Evolutionary conservation across 108 stramenopile species (phyloP).

Genomic region (Cyclotella distinguenda): DNA sequence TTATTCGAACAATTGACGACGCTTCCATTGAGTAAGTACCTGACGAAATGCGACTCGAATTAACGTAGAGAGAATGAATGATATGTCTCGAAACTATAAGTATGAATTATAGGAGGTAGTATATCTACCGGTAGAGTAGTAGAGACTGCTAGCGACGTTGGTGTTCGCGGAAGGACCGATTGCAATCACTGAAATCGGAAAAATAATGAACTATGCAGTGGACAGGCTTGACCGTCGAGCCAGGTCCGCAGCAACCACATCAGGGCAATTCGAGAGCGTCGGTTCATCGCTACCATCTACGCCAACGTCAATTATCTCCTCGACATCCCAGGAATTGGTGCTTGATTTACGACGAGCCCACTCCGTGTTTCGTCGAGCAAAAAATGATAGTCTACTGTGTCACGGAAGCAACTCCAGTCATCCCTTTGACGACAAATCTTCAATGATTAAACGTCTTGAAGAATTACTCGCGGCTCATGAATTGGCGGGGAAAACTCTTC

Average conservation of each 20-base stretch:
- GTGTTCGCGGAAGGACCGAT: no score
- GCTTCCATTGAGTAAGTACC: no score
- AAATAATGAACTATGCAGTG: conserved; percentile 76
- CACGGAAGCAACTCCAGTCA: neutral
- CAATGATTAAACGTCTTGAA: neutral
- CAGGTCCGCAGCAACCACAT: conserved; percentile 9
- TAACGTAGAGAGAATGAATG: no score
- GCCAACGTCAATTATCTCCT: neutral
- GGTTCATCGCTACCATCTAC: no score
- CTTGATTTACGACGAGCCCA: conserved; percentile 31
- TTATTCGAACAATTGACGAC: neutral
- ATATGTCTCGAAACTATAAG: no score
- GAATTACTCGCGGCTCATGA: conserved; percentile 38
- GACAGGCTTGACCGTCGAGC: conserved; percentile 61
- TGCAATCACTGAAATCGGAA: no score
- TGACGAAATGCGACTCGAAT: no score
- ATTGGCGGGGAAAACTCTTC: conserved; percentile 49
- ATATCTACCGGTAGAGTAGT: no score
- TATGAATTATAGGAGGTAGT: no score
- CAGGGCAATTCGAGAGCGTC: neutral
- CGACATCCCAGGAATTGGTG: conserved; percentile 9
- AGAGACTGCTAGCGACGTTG: no score
- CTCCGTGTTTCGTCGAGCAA: conserved; percentile 5
- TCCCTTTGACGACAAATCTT: neutral
- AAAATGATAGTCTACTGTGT: neutral